Conservation (phyloP, 495 filamentous ascomycete genomes). For the Neurospora tetraspora region DNA sequence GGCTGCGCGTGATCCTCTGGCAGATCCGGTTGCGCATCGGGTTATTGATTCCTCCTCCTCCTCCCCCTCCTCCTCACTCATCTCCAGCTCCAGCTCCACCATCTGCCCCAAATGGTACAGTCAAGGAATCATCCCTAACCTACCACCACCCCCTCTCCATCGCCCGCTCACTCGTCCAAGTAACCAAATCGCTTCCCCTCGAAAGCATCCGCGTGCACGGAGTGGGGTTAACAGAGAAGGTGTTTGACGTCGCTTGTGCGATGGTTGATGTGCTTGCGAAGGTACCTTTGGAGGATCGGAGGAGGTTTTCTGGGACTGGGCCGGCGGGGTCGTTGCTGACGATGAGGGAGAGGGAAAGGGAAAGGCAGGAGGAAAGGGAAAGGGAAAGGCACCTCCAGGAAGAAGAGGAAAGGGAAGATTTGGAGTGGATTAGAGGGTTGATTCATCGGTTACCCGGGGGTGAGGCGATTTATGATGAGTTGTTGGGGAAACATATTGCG, state of each 20-base stretch:
- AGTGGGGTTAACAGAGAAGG: constrained; percentile 48
- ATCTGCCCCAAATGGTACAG: too few species aligned
- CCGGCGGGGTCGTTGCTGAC: not conserved
- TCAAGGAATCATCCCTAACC: not conserved
- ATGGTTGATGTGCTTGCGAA: constrained; percentile 42
- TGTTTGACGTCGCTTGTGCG: constrained; percentile 47
- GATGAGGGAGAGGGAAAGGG: not conserved
- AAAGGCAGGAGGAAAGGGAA: not conserved
- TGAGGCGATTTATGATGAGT: not conserved
- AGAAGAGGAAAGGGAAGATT: not conserved
- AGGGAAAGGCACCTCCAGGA: not conserved
- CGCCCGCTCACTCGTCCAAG: constrained; percentile 42
- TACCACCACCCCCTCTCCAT: constrained; percentile 48
- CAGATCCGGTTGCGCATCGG: constrained; percentile 40
- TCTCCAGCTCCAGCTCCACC: too few species aligned
- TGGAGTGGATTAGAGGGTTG: not conserved
- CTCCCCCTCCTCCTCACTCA: too few species aligned
- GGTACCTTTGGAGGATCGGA: constrained; percentile 14
- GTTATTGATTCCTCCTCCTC: constrained; percentile 11
- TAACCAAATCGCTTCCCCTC: constrained; percentile 42
- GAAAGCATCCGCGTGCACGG: constrained; percentile 51
- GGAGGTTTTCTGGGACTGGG: not conserved
- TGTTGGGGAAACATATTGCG: not conserved
- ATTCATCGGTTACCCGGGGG: not conserved
- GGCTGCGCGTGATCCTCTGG: constrained; percentile 67